phyloP scores from a whole-genome alignment of 345 rosid genomes.

The Brassica carinata region DNA sequence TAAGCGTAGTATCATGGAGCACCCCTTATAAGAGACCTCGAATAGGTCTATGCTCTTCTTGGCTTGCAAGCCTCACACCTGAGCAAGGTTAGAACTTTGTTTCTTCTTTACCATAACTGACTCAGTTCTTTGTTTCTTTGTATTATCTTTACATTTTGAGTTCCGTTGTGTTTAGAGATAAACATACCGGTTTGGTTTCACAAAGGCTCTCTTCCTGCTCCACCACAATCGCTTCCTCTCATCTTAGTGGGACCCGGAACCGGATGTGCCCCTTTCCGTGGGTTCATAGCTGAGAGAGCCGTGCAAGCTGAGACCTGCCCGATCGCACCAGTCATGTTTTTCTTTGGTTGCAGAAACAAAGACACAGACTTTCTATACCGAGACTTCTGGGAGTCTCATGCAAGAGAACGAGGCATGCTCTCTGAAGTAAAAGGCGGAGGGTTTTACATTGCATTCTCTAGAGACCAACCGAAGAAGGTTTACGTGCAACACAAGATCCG shows the following conservation, averaged over 20 bases:
- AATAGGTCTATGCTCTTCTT: constrained; percentile 80
- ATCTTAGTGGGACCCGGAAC: constrained; percentile 93
- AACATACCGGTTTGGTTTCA: constrained; percentile 78
- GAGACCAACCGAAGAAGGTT: constrained; percentile 86
- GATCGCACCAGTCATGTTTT: constrained; percentile 70
- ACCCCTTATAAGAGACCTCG: constrained; percentile 66
- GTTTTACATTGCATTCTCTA: constrained; percentile 80
- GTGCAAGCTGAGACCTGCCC: constrained; percentile 47
- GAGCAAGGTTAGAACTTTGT: constrained; percentile 47
- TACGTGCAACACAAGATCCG: constrained; percentile 88
- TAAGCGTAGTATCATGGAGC: constrained; percentile 76
- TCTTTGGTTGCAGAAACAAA: constrained; percentile 88
- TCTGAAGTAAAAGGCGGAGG: constrained; percentile 83
- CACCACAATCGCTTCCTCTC: constrained; percentile 71
- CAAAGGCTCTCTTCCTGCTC: constrained; percentile 78
- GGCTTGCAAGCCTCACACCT: constrained; percentile 84
- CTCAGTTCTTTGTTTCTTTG: constrained; percentile 22
- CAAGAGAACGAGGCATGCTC: constrained; percentile 57
- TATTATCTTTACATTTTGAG: background rate
- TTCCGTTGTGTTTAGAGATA: constrained; percentile 46
- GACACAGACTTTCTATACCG: constrained; percentile 72
- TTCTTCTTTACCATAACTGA: background rate
- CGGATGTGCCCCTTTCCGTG: constrained; percentile 96
- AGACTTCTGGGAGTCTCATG: constrained; percentile 76
- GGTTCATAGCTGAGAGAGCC: constrained; percentile 82